Base-by-base conservation (phyloP, 108 stramenopile genomes). In the Chaetoceros muelleri region DNA sequence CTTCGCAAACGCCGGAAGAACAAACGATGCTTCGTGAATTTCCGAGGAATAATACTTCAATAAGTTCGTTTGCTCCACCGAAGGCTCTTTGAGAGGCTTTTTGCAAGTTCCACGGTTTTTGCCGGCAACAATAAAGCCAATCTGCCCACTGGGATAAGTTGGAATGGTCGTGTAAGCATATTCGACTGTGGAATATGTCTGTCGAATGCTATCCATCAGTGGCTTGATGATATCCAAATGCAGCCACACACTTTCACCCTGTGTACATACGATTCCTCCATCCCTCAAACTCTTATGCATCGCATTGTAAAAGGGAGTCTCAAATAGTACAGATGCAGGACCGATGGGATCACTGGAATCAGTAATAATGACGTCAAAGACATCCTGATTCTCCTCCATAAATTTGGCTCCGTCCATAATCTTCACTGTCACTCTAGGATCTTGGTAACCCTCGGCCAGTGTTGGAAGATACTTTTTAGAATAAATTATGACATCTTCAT, bases 141-240 rank as follows among this genome's bases (percentile, higher is more conserved):
- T 99, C 71, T 97, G 96, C 2, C 98, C 98, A 21, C 81, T 84
- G 1, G 99, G 99, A 67, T 99, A 98, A 21, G 96, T 95, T 5
- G 99, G 99, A 49, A 99, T 93, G 21, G 90, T 91, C n/a, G 93
- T 95, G 71, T 89, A 97, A 2, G 96, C 96, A 66, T 98, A 99
- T 49, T 95, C 95, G 28, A 96, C 95, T 0, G 78, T 67, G 18
- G 75, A 60, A 57, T 87, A 98, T 0, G 85, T 64, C 26, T 63
- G 49, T n/a, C 57, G 49, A 52, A 95, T 85, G 24, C 74, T 72
- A 16, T 64, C 48, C 21, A 98, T 55, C 53, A 97, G 69, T 19
- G 93, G 88, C 34, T 69, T 56, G 57, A 99, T 98, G 21, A 98
- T 57, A 58, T 88, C 69, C 34, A 96, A 59, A 67, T 98, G 95